Percentiles rank a stretch among this genome's conserved stretches.
Evolutionary conservation across 495 filamentous ascomycete genomes (phyloP).

Genomic region (Sabuloglossum arenarium): DNA sequence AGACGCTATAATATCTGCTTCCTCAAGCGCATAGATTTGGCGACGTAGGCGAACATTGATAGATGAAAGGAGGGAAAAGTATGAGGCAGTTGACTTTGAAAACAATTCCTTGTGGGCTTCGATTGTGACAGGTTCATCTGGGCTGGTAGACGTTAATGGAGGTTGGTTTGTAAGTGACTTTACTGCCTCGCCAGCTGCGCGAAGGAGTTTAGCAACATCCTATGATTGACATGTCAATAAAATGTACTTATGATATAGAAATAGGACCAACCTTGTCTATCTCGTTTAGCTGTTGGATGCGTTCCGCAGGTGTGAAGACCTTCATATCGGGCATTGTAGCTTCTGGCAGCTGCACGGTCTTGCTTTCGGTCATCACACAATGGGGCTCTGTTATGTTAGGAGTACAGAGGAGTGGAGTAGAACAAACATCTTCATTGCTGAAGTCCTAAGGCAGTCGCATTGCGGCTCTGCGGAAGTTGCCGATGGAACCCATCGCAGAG

Average conservation of each 20-base stretch:
- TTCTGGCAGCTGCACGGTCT: neutral
- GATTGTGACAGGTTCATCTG: conserved; percentile 12
- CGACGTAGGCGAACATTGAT: conserved; percentile 49
- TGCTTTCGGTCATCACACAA: neutral
- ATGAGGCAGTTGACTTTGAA: conserved; percentile 34
- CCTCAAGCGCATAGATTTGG: conserved; percentile 64
- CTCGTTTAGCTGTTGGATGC: conserved; percentile 54
- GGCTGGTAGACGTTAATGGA: conserved; percentile 12
- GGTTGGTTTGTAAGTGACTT: conserved; percentile 36
- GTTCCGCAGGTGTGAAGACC: conserved; percentile 39
- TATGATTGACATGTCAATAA: conserved; percentile 9
- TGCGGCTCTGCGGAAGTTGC: neutral
- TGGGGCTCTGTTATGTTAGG: too few relatives aligned
- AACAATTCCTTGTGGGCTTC: conserved; percentile 37
- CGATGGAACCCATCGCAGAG: neutral
- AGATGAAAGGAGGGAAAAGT: conserved; percentile 47
- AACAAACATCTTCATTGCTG: neutral
- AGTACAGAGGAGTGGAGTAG: too few relatives aligned
- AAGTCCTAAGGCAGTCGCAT: neutral
- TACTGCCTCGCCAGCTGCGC: conserved; percentile 45
- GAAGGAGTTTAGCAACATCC: conserved; percentile 40
- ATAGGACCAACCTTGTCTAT: conserved; percentile 40
- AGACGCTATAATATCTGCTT: conserved; percentile 46
- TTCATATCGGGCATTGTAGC: neutral
- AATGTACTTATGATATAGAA: neutral